Evolutionary conservation across 2,329 filamentous ascomycete species (phyloP).

Genomic region (Coniochaeta hoffmannii): DNA sequence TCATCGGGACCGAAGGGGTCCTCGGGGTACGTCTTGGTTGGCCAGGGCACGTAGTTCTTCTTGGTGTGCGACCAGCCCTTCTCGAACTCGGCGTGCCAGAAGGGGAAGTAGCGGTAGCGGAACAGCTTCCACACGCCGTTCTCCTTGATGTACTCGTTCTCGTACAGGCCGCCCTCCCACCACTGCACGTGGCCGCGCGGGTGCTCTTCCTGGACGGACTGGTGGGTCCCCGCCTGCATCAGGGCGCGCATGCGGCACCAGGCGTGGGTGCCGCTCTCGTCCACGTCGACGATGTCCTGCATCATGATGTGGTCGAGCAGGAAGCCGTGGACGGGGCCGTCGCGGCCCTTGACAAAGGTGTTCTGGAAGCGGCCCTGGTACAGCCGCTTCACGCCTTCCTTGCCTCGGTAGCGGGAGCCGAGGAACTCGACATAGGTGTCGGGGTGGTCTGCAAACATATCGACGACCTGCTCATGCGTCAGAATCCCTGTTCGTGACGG

Average conservation of each 20-base stretch:
- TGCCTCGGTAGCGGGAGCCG: conserved; percentile 43
- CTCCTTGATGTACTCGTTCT: conserved; percentile 53
- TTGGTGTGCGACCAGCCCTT: conserved; percentile 46
- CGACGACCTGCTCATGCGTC: conserved; percentile 28
- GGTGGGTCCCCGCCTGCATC: conserved; percentile 48
- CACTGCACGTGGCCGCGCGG: conserved; percentile 46
- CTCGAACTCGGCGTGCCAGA: conserved; percentile 48
- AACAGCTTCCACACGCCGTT: conserved; percentile 46
- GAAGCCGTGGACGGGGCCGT: conserved; percentile 48
- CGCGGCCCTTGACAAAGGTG: conserved; percentile 43
- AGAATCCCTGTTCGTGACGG: too few relatives aligned
- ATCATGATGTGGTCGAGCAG: conserved; percentile 51
- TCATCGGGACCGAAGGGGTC: conserved; percentile 44
- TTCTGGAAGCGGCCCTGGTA: conserved; percentile 44
- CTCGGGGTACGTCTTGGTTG: conserved; percentile 38
- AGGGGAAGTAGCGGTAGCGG: conserved; percentile 47
- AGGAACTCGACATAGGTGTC: conserved; percentile 50
- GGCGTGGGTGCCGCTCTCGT: conserved; percentile 36
- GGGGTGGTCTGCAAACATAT: conserved; percentile 43
- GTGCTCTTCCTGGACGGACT: conserved; percentile 39
- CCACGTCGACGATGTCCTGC: conserved; percentile 47
- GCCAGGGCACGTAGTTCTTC: conserved; percentile 45
- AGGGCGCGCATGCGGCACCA: conserved; percentile 45
- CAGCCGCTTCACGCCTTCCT: conserved; percentile 41
- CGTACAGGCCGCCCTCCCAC: conserved; percentile 52